Evolutionary conservation across 2,329 filamentous ascomycete species (phyloP), one percentile per base, ranked within the genome.

Genomic region (Trichoderma semiorbis): DNA sequence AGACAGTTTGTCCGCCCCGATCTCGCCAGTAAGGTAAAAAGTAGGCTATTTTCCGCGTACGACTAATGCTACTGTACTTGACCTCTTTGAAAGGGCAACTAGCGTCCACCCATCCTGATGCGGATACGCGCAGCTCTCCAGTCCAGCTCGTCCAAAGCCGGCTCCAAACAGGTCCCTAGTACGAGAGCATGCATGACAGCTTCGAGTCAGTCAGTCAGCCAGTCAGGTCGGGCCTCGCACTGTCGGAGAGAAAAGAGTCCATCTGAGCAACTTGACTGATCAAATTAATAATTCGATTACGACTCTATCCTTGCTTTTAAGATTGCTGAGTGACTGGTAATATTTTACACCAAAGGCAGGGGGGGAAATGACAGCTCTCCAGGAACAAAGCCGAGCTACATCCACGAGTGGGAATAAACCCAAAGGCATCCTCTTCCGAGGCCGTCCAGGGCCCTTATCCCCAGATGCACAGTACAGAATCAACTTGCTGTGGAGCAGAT

Each of bases 331-430:
- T 64, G 68, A 70, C 47, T 64, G 21, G 60, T 70, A 69, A 34
- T 53, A 55, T 39, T 43, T 43, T 39, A 53, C 53, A 53, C 12
- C n/a, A 36, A 36, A 43, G 18, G 16, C 21, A 66, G 24, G 62
- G 43, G 69, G 62, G 69, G 28, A 66, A 60, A 43, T 66, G 69
- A 61, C 69, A 36, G 53, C 55, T 62, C 55, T 30, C 63, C 53
- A 66, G 69, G 69, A 61, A 65, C 61, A 55, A 55, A 24, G 61
- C 63, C 63, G 69, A 71, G 36, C 68, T 63, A n/a, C 36, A 39
- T 18, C 34, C 50, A 32, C 30, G 36, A 39, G 62, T 69, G 61
- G 69, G 47, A 67, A 61, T 64, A 67, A 65, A 61, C 24, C 43
- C 28, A 57, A 66, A 39, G 55, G 39, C 61, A 36, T 11, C 30